Percentiles rank a stretch among this genome's conserved stretches.
Conservation (phyloP, 129 eudicot species). For the Smallanthus sonchifolius region DNA sequence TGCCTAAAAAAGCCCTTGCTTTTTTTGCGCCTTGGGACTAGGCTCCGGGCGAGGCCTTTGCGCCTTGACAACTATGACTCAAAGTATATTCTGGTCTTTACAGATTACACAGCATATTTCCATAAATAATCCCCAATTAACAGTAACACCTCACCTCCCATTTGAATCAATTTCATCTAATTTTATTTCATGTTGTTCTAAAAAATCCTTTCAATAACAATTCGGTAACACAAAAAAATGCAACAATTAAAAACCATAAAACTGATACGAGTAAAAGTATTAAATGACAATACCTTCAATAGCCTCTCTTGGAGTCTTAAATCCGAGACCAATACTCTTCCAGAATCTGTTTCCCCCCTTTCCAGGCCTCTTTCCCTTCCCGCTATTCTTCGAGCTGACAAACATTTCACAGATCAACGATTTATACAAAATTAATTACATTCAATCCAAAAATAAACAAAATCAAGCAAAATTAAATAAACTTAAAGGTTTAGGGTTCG, state of each 20-base stretch:
- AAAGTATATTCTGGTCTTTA: background rate
- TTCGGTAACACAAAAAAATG: background rate
- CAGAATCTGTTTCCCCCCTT: conserved; percentile 57
- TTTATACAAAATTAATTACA: background rate
- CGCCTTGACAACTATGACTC: background rate
- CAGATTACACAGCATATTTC: background rate
- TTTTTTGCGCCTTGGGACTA: too few species aligned
- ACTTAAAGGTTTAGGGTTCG: background rate
- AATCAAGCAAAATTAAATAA: background rate
- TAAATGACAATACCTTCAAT: conserved; percentile 34
- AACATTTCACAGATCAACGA: background rate
- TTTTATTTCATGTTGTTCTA: background rate
- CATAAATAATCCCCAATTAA: background rate
- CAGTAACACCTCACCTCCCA: background rate
- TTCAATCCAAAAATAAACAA: background rate
- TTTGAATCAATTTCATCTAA: background rate
- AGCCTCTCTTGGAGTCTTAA: conserved; percentile 64
- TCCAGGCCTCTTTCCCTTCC: conserved; percentile 60
- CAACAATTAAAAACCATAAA: too few species aligned
- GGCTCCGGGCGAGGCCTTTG: too few species aligned
- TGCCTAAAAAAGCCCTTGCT: too few species aligned
- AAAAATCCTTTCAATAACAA: background rate
- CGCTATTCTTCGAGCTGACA: conserved; percentile 47
- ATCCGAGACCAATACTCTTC: conserved; percentile 51
- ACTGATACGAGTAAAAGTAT: background rate